Evolutionary conservation across 257 asterid species (phyloP).

Genomic region (Solanum sejunctum): DNA sequence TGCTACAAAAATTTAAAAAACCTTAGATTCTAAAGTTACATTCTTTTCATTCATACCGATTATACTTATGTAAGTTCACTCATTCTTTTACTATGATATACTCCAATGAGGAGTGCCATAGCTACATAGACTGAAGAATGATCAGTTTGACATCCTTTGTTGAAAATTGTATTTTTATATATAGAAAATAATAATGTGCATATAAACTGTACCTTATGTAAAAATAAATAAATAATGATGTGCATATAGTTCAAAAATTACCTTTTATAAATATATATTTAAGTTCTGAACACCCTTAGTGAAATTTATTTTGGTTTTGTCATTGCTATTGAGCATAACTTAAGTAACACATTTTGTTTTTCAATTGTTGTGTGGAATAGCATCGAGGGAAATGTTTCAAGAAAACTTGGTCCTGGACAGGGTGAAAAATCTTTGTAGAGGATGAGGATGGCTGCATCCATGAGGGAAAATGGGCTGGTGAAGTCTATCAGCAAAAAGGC

Average conservation of each 20-base stretch:
- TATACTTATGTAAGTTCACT: not conserved
- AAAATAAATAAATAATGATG: too few relatives aligned
- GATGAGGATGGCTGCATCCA: constrained; percentile 32
- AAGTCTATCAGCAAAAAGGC: constrained; percentile 45
- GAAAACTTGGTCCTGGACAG: not conserved
- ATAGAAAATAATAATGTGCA: not conserved
- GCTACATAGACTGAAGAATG: not conserved
- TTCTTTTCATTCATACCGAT: not conserved
- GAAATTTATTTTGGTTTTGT: not conserved
- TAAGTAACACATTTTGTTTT: not conserved
- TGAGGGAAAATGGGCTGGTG: constrained; percentile 41
- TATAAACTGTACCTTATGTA: not conserved
- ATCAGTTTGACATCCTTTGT: too few relatives aligned
- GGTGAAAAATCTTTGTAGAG: constrained; percentile 8
- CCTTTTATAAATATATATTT: not conserved
- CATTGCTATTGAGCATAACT: not conserved
- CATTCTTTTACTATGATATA: not conserved
- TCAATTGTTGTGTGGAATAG: not conserved
- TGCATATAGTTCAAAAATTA: not conserved
- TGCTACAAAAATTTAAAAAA: not conserved
- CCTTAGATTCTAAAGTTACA: not conserved
- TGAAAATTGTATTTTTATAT: not conserved
- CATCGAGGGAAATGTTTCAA: not conserved
- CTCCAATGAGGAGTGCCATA: not conserved
- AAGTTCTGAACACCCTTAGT: not conserved